Evolutionary conservation across 805 yeast genomes (phyloP), one percentile per base, ranked within the genome.

Genomic region (Komagataella kurtzmanii): DNA sequence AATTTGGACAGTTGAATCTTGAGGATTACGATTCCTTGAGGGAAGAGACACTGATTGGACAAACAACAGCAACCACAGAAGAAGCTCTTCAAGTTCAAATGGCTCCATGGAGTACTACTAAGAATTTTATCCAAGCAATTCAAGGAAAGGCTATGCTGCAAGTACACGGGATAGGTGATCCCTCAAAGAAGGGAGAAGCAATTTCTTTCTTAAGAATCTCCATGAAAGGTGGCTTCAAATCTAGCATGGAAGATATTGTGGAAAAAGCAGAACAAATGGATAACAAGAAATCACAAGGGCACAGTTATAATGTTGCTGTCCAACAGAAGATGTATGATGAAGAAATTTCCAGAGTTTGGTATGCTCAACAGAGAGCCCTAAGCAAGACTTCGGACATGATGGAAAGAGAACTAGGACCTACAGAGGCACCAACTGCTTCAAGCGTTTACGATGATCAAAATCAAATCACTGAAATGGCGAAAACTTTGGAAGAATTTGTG

Each of bases 61-160:
- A 54, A 3, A 53, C 54, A 40, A 18, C 24, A n/a, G 43, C 52
- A 7, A 44, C 36, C 18, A 40, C 45, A 18, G 79, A 82, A 44
- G 78, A 76, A 44, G 81, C 83, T 49, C 68, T 87, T 43, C 89
- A 88, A 57, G 96, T 88, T 57, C 95, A 88, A 60, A 68, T 88
- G 50, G 83, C 97, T 1, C 91, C 97, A 0, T 93, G 99, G 99
- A 90, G 88, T 64, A 74, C 84, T n/a, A 82, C 97, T 0, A 76
- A 88, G 54, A 93, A 93, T 65, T 93, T 93, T 61, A 80, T 90
- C 51, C 87, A 82, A 64, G 93, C 98, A 2, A 89, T 96, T 21
- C 98, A 90, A 63, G 95, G 97, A 52, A 90, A 95, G 60, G 95
- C 97, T 0, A 93, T 93, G 97, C 74, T 93, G 46, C 97, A 89